Base-by-base conservation (phyloP, 495 filamentous ascomycete genomes). In the Penicillium waksmanii region DNA sequence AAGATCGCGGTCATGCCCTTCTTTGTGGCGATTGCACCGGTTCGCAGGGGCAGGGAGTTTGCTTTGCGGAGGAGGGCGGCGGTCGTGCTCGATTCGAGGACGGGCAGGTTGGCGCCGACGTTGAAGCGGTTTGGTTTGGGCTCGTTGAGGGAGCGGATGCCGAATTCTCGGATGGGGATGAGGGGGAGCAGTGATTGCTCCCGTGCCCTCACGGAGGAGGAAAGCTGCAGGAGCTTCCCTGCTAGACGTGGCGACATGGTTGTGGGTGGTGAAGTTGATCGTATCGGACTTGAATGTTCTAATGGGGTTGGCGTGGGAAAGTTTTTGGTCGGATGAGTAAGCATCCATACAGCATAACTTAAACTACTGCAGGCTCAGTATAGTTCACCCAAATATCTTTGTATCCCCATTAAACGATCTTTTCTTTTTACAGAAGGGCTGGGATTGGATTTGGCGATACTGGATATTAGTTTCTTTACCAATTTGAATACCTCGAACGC, bases 1-100 rank as follows among this genome's bases (percentile, higher is more conserved):
- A 88, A 97, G 61, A 96, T 76, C 53, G 90, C 93, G 12, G 91
- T 96, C 89, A 98, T 97, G 68, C 95, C 95, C 75, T 91, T 92
- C 78, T 98, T 98, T 67, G 86, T 84, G 8, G 88, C 91, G 31
- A 98, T 81, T 18, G 87, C 87, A 36, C 95, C 95, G 31, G 91
- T 87, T 0, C 95, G 88, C 36, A 90, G 75, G 0, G 95, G 94
- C 8, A 92, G 85, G 0, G 89, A 89, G 57, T 82, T 79, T 50
- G 84, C 87, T 67, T 88, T 92, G 51, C 94, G 90, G 70, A 84
- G 80, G 36, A 97, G 84, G 5, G 94, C 93, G 13, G 92, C 92
- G 3, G 87, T 84, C 11, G 89, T 84, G 6, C 91, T 91, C 11
- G 88, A 84, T 34, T 85, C 84, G 33, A 91, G 87, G 17, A 84